Base-by-base conservation (phyloP, 2,329 filamentous ascomycete genomes). In the Nemania bipapillata region DNA sequence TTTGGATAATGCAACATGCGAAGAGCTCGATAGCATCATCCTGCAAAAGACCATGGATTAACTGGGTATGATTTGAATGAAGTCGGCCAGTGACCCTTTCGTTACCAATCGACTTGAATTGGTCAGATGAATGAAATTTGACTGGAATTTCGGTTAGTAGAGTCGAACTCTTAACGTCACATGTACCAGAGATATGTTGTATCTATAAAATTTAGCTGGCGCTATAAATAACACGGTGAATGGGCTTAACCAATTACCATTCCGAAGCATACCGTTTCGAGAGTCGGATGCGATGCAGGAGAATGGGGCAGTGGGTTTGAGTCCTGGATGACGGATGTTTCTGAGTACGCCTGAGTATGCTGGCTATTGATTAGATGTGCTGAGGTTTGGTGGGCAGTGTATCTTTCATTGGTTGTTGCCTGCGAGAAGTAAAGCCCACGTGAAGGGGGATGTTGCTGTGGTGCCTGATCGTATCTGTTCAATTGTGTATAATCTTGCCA, bases 21-120 rank as follows among this genome's bases (percentile, higher is more conserved):
- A 53, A 54, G 30, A 62, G 49, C 24, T 62, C 1, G 30, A 62
- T 35, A 4, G 47, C 32, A n/a, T 45, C 22, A 45, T 62, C 59
- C 3, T 62, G 4, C 1, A 62, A 24, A 22, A 62, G 47, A 30
- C 59, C 59, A 28, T 53, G 7, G 1, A 62, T 42, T 49, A 62
- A 53, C 24, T 53, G 49, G n/a, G 22, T 54, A 9, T 62, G 49
- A 22, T 17, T 17, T 32, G 59, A 53, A n/a, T 54, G 32, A 24
- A 62, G 12, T n/a, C 12, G 20, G 20, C 59, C 59, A n/a, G 32
- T 24, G 9, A 62, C 17, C 22, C 5, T 20, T 17, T 28, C 57
- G 5, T 62, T 7, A 17, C 17, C 35, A 54, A 54, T 7, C 3
- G 59, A 62, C 4, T 1, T 30, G 24, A 62, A 54, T 42, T 45